phyloP scores from a whole-genome alignment of 2,329 filamentous ascomycete species.

The Colletotrichum tropicicola region DNA sequence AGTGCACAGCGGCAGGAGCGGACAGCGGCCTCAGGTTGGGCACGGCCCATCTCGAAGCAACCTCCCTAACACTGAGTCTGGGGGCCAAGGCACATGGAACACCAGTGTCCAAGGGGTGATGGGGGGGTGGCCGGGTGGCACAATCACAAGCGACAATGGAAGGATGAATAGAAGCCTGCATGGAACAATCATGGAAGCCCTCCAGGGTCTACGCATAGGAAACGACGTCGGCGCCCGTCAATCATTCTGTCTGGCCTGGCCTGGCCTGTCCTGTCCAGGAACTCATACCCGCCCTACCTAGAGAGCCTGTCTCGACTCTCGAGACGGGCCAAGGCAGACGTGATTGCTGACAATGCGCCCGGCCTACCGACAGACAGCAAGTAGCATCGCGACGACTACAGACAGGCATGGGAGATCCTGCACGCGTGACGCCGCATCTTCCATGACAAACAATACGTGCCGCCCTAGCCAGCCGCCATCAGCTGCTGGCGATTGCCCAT shows the following conservation, averaged over 20 bases:
- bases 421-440: background rate
- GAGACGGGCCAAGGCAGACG: background rate
- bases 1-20: too few species aligned
- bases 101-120: background rate
- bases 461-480: background rate
- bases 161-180: conserved; percentile 18
- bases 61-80: background rate
- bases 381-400: too few species aligned
- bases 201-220: background rate
- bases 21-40: background rate
- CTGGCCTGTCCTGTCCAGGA: background rate
- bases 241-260: background rate
- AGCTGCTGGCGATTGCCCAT: background rate
- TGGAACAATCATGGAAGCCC: conserved; percentile 26
- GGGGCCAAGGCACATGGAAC: conserved; percentile 6
- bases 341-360: background rate
- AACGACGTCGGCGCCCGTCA: conserved; percentile 5
- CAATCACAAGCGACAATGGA: background rate
- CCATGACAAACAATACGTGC: background rate
- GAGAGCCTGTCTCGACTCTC: background rate
- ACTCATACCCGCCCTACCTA: background rate
- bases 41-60: background rate
- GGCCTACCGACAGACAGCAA: background rate
- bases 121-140: background rate
- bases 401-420: too few species aligned